Conservation (phyloP, 169 alveolate species). For the Plasmodium sp. region DNA sequence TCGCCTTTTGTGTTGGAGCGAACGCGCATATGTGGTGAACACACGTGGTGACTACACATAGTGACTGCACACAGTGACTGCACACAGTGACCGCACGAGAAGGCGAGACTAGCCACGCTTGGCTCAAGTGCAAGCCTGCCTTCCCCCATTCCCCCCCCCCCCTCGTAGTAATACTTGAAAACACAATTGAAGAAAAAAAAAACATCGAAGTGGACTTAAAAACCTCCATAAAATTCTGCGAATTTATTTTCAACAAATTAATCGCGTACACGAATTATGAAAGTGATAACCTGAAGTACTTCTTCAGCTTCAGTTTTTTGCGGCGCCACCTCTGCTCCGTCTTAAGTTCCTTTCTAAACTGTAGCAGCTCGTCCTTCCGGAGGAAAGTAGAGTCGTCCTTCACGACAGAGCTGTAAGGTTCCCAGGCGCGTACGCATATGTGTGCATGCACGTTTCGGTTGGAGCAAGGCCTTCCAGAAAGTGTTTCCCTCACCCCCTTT, state of each 20-base stretch:
- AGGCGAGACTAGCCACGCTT: background rate
- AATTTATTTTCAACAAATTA: conserved; percentile 64
- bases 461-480: background rate
- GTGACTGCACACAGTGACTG: background rate
- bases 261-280: conserved; percentile 50
- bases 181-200: conserved; percentile 65
- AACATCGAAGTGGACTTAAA: conserved; percentile 49
- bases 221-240: conserved; percentile 65
- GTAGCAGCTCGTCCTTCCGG: conserved; percentile 23
- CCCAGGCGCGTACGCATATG: background rate
- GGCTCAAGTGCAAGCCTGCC: background rate
- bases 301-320: conserved; percentile 57
- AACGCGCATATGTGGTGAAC: background rate
- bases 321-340: conserved; percentile 67
- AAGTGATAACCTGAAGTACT: conserved; percentile 14
- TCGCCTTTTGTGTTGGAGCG: background rate
- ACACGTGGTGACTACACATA: background rate
- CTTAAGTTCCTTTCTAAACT: conserved; percentile 65
- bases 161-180: conserved; percentile 55
- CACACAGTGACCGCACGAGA: background rate
- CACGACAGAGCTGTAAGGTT: conserved; percentile 49
- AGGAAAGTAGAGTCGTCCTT: conserved; percentile 57
- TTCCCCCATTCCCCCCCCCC: background rate
- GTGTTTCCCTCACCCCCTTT: background rate
- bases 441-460: background rate